phyloP scores from a whole-genome alignment of 441 rosid species.

The Mallotus japonicus region DNA sequence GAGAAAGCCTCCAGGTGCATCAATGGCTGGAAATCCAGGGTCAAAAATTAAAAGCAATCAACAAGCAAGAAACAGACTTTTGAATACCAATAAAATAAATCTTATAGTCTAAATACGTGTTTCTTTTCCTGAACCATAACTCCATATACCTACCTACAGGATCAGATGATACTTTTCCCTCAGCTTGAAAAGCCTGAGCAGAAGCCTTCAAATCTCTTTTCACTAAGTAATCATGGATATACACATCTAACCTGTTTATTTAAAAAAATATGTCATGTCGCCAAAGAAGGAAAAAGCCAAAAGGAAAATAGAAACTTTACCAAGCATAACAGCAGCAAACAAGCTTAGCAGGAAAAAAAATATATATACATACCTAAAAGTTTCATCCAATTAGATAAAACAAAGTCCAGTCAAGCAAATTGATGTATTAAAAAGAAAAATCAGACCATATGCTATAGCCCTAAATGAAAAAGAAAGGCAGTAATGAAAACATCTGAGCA shows the following conservation, averaged over 20 bases:
- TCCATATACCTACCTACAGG: slow-evolving; percentile 67
- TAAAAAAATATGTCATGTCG: slow-evolving; percentile 6
- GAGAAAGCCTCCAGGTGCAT: slow-evolving; percentile 90
- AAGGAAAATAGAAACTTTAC: background rate
- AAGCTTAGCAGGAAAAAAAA: background rate
- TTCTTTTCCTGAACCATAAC: background rate
- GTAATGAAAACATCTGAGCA: background rate
- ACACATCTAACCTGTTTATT: slow-evolving; percentile 79
- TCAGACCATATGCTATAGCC: background rate
- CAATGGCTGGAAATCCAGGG: slow-evolving; percentile 60
- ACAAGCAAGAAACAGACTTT: slow-evolving; percentile 8
- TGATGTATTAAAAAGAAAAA: background rate
- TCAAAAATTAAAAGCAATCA: slow-evolving; percentile 20
- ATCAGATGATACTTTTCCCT: slow-evolving; percentile 81
- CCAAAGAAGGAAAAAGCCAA: background rate
- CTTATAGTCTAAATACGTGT: too few species aligned
- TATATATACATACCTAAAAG: background rate
- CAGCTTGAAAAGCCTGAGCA: slow-evolving; percentile 86
- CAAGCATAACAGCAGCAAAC: background rate
- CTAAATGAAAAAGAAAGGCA: background rate
- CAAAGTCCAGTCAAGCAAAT: background rate
- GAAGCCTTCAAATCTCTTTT: slow-evolving; percentile 86
- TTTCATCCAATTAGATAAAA: background rate
- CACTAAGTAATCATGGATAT: slow-evolving; percentile 84
- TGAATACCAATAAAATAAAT: background rate